Evolutionary conservation across 129 eudicot species (phyloP).

Genomic region (Ambrosia trifida): DNA sequence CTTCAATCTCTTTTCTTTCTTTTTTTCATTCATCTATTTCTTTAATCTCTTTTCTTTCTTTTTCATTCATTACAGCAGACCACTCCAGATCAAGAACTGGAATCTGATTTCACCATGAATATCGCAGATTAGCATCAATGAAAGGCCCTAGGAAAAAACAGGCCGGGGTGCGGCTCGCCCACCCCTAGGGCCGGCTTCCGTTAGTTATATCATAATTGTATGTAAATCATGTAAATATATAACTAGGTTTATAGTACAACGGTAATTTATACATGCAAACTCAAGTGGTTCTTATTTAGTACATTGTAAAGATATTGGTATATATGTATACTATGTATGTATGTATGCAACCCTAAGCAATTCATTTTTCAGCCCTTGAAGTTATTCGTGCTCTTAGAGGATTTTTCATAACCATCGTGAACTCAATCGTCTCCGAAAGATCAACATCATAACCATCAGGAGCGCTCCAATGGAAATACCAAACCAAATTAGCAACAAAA

Average conservation of each 20-base stretch:
- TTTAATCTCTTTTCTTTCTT: too few relatives aligned
- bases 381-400: conserved; percentile 37
- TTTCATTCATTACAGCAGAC: too few relatives aligned
- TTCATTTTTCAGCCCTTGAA: conserved; percentile 23
- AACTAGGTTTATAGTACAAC: neutral
- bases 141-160: too few relatives aligned
- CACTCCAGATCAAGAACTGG: too few relatives aligned
- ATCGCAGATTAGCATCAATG: too few relatives aligned
- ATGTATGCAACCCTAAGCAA: neutral
- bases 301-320: conserved; percentile 5
- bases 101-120: too few relatives aligned
- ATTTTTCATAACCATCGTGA: conserved; percentile 43
- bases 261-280: neutral
- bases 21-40: too few relatives aligned
- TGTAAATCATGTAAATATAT: neutral
- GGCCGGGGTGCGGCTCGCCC: too few relatives aligned
- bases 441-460: conserved; percentile 31
- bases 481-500: conserved; percentile 58
- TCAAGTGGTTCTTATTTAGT: conserved; percentile 13
- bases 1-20: too few relatives aligned
- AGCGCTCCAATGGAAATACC: conserved; percentile 44
- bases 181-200: too few relatives aligned
- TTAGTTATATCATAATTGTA: neutral
- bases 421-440: conserved; percentile 39
- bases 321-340: neutral